phyloP scores from a whole-genome alignment of 2,329 filamentous ascomycete genomes.

The Trichoderma aggressivum region DNA sequence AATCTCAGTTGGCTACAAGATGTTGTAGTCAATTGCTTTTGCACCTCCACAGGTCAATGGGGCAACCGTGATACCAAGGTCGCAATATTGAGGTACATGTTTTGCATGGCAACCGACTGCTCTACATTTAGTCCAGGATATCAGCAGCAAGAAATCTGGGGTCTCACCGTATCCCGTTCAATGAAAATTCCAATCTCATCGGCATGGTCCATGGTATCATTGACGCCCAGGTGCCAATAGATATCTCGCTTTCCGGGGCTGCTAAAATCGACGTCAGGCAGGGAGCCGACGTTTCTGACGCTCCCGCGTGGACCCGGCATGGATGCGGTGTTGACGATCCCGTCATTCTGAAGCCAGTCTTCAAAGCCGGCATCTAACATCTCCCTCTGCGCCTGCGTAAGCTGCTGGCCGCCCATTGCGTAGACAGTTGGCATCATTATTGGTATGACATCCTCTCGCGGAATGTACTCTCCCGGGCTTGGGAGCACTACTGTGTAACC shows the following conservation, averaged over 20 bases:
- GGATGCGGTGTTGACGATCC: background rate
- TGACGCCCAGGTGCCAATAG: background rate
- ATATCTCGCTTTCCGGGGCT: background rate
- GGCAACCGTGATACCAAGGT: background rate
- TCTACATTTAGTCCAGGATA: background rate
- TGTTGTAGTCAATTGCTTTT: background rate
- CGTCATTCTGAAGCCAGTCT: background rate
- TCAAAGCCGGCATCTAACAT: background rate
- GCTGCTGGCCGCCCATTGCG: background rate
- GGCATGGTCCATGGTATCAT: background rate
- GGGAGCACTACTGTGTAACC: background rate
- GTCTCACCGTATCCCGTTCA: background rate
- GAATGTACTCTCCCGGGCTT: background rate
- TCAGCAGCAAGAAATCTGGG: background rate
- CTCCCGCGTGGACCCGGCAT: background rate
- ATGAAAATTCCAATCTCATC: background rate
- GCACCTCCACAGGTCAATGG: background rate
- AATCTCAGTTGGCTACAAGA: background rate
- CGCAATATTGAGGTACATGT: background rate
- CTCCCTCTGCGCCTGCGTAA: background rate
- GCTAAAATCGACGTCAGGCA: background rate
- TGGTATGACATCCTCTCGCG: background rate
- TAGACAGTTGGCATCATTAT: background rate
- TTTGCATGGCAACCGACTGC: background rate
- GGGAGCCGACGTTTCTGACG: background rate